These are phyloP conservation scores for Lipomyces anomalus DNA, from an alignment of 805 yeast genomes.

Conservation along the genomic window DNA sequence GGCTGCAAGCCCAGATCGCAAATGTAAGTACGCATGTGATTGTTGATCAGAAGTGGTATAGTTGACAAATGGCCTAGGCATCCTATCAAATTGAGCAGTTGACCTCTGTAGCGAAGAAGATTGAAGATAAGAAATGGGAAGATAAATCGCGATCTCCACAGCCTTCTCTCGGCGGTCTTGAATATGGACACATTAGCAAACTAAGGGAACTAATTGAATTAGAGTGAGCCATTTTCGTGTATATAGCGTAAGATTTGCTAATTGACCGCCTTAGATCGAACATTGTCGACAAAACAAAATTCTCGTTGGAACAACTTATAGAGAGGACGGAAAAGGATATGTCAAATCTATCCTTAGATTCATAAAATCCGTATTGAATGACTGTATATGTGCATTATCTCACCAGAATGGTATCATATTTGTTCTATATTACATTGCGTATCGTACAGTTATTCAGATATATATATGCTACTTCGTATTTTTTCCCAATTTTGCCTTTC, in stretches of 20 bases:
- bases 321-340: constrained; percentile 4
- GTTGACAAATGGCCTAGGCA: constrained; percentile 1
- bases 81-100: constrained; percentile 8
- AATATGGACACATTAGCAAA: constrained; percentile 4
- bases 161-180: constrained; percentile 4
- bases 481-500: too few relatives aligned
- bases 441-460: too few relatives aligned
- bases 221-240: constrained; percentile 14
- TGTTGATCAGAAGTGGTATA: not conserved
- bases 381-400: too few relatives aligned
- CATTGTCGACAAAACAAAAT: constrained; percentile 8
- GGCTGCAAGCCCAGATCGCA: constrained; percentile 4
- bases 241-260: too few relatives aligned
- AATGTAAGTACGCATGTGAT: constrained; percentile 6
- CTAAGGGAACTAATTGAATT: constrained; percentile 13
- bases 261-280: constrained; percentile 6
- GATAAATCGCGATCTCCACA: not conserved
- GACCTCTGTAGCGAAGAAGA: constrained; percentile 1
- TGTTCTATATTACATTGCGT: too few relatives aligned
- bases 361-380: too few relatives aligned
- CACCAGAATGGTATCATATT: too few relatives aligned
- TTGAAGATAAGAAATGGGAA: constrained; percentile 1
- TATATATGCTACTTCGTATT: too few relatives aligned
- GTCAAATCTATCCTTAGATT: constrained; percentile 2
- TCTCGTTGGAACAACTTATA: constrained; percentile 5